Conservation (phyloP, 768 basidiomycete genomes). For the Calocybe gangraenosa region DNA sequence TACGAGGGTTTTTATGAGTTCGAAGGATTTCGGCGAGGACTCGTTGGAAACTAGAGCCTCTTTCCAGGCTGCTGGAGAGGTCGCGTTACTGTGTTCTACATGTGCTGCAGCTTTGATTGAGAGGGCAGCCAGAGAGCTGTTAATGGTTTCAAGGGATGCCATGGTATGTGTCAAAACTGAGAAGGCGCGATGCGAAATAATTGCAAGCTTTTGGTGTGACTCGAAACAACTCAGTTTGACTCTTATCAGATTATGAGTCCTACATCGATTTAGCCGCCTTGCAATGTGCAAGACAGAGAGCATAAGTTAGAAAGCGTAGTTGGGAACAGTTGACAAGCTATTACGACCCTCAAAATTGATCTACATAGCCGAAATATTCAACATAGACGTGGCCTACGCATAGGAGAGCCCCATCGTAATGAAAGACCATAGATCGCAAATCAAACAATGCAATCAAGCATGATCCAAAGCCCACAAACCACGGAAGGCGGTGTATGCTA, state of each 20-base stretch:
- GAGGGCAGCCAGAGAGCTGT: constrained; percentile 43
- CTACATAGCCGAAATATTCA: constrained; percentile 14
- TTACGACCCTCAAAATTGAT: constrained; percentile 16
- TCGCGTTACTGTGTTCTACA: constrained; percentile 57
- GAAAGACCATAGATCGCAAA: neutral
- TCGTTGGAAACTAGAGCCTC: constrained; percentile 56
- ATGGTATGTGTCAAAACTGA: constrained; percentile 20
- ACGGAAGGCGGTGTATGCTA: neutral
- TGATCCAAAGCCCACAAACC: neutral
- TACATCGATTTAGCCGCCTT: constrained; percentile 27
- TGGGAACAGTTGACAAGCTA: constrained; percentile 15
- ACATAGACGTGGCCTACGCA: neutral
- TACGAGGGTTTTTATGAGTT: constrained; percentile 83
- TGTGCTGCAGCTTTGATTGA: constrained; percentile 50
- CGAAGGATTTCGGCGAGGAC: constrained; percentile 53
- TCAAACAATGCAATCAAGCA: constrained; percentile 1
- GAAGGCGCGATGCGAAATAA: constrained; percentile 13
- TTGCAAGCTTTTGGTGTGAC: constrained; percentile 27
- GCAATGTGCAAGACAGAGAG: constrained; percentile 26
- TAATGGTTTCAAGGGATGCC: constrained; percentile 33
- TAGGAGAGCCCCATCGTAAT: neutral
- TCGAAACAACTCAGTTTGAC: constrained; percentile 33
- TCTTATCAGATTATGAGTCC: constrained; percentile 29
- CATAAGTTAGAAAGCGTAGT: constrained; percentile 21
- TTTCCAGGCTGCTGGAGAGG: constrained; percentile 74